A percentile compares a stretch with the other conserved stretches of the same genome.
phyloP scores from a whole-genome alignment of 1,284 basidiomycete species.

The Pseudozyma tsukubaensis region DNA sequence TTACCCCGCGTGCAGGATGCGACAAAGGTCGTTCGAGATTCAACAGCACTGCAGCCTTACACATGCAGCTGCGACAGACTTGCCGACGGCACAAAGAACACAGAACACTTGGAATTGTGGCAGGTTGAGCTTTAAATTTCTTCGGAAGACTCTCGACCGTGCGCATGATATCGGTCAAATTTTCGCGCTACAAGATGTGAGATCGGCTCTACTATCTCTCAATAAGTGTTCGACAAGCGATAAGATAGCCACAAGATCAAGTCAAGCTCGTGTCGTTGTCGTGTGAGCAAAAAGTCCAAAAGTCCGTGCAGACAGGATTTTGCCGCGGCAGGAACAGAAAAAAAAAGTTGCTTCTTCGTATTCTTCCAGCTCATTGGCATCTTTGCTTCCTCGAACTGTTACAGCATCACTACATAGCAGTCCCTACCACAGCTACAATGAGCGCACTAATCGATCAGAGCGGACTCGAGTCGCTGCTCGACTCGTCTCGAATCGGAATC shows the following conservation, averaged over 20 bases:
- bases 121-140: slow-evolving; percentile 20
- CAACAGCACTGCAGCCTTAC: slow-evolving; percentile 5
- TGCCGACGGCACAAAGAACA: slow-evolving; percentile 31
- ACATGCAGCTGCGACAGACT: slow-evolving; percentile 7
- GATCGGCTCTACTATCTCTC: slow-evolving; percentile 6
- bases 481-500: slow-evolving; percentile 42
- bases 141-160: slow-evolving; percentile 46
- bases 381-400: too few species aligned
- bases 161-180: background rate
- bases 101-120: background rate
- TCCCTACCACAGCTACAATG: slow-evolving; percentile 6
- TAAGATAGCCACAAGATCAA: too few species aligned
- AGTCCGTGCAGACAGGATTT: too few species aligned
- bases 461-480: slow-evolving; percentile 36
- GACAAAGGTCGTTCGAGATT: background rate
- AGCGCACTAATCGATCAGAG: slow-evolving; percentile 25
- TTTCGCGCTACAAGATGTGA: slow-evolving; percentile 11
- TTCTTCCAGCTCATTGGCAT: too few species aligned
- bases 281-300: too few species aligned
- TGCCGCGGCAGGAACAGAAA: too few species aligned
- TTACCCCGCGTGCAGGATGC: background rate
- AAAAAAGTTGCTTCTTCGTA: too few species aligned
- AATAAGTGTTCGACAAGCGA: background rate
- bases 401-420: too few species aligned
- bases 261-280: too few species aligned